Conservation (phyloP, 176 grass and related monocot genomes). For the Pharus latifolius region DNA sequence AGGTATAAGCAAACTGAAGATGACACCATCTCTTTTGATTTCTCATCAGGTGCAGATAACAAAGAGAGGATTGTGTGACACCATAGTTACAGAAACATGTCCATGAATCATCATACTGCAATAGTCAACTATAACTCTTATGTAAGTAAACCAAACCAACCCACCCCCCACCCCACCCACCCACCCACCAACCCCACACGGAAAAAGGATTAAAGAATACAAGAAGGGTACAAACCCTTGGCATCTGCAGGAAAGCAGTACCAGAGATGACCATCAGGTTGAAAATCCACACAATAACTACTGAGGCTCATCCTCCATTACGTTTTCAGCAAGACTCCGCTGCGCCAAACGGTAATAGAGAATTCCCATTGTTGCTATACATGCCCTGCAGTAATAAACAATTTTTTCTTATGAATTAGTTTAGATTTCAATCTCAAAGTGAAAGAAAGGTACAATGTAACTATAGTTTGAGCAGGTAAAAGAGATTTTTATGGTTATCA, state of each 20-base stretch:
- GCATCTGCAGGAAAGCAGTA: slow-evolving; percentile 7
- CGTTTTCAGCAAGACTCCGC: slow-evolving; percentile 59
- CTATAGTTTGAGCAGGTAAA: neutral
- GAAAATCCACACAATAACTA: slow-evolving; percentile 22
- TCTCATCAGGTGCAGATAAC: slow-evolving; percentile 12
- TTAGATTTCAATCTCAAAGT: neutral
- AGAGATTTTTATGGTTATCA: neutral
- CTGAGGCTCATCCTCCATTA: slow-evolving; percentile 61
- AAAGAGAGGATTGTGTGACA: slow-evolving; percentile 1
- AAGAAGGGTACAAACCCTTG: slow-evolving; percentile 22
- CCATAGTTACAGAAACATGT: slow-evolving; percentile 24
- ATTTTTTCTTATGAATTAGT: neutral
- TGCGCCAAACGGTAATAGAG: slow-evolving; percentile 88
- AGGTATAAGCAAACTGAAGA: neutral
- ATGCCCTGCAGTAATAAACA: slow-evolving; percentile 59
- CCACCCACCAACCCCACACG: slow-evolving; percentile 3
- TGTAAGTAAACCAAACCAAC: slow-evolving; percentile 16
- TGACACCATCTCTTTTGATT: neutral
- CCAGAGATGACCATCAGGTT: slow-evolving; percentile 1
- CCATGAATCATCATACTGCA: slow-evolving; percentile 19
- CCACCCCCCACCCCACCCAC: slow-evolving; percentile 1
- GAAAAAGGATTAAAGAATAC: slow-evolving; percentile 12
- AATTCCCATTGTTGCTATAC: slow-evolving; percentile 91
- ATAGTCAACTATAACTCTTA: slow-evolving; percentile 33
- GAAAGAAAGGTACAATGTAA: neutral